These are phyloP conservation scores for Leccinum arenicola DNA, from an alignment of 768 basidiomycete species.

Conservation along the genomic window DNA sequence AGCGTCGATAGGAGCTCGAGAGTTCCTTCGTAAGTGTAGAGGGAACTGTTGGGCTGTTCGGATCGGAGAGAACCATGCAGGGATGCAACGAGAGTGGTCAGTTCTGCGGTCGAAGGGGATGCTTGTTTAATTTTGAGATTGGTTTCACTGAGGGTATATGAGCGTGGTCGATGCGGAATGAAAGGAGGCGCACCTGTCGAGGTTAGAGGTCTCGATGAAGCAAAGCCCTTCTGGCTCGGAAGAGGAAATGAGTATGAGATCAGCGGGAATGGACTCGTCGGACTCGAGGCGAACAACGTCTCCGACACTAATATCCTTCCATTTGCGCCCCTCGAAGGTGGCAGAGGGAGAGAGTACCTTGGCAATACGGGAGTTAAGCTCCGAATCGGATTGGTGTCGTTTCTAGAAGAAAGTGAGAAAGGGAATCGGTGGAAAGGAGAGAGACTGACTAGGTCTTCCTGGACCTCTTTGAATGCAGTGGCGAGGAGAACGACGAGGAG, in stretches of 20 bases:
- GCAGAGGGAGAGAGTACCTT: conserved; percentile 68
- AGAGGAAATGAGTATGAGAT: conserved; percentile 81
- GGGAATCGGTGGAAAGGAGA: too few species aligned
- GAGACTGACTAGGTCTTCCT: conserved; percentile 74
- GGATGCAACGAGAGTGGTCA: conserved; percentile 67
- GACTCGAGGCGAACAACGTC: conserved; percentile 89
- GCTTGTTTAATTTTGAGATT: conserved; percentile 99
- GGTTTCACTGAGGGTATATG: conserved; percentile 64
- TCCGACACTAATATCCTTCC: conserved; percentile 88
- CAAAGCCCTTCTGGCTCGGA: conserved; percentile 97
- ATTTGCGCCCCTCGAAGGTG: conserved; percentile 72
- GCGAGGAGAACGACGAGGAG: conserved; percentile 85
- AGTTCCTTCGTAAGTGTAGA: conserved; percentile 93
- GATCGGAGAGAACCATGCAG: conserved; percentile 85
- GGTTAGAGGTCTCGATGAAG: conserved; percentile 96
- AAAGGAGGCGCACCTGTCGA: conserved; percentile 75
- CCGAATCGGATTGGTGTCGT: conserved; percentile 93
- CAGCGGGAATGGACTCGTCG: conserved; percentile 94
- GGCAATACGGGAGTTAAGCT: conserved; percentile 80
- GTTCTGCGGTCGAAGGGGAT: conserved; percentile 70
- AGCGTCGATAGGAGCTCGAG: conserved; percentile 57
- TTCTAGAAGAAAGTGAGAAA: conserved; percentile 51
- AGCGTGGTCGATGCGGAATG: background rate
- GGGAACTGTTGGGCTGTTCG: conserved; percentile 95
- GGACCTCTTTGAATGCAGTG: conserved; percentile 92